Evolutionary conservation across 805 yeast genomes (phyloP).

Genomic region (Candida endomychidarum): DNA sequence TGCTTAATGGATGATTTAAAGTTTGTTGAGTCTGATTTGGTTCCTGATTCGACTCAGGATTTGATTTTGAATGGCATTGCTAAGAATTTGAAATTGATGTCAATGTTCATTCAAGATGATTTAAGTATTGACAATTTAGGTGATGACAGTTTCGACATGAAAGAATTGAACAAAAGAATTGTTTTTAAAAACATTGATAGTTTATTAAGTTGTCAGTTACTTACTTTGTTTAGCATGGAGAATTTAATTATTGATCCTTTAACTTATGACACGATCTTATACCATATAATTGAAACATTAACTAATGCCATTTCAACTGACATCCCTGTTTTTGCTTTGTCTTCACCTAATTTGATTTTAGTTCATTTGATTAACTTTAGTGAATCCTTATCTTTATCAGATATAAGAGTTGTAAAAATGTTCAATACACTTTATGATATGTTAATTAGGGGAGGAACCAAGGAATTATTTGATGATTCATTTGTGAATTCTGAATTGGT

Average conservation of each 20-base stretch:
- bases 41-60: background rate
- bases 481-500: slow-evolving; percentile 2
- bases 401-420: slow-evolving; percentile 1
- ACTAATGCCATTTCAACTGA: background rate
- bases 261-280: background rate
- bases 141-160: too few species aligned
- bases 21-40: slow-evolving; percentile 1
- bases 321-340: background rate
- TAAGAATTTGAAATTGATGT: slow-evolving; percentile 10
- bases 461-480: background rate
- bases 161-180: slow-evolving; percentile 4
- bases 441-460: background rate
- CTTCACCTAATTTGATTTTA: background rate
- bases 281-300: background rate
- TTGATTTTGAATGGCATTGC: slow-evolving; percentile 1
- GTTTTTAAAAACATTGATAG: slow-evolving; percentile 6
- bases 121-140: background rate
- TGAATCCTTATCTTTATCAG: background rate
- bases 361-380: background rate
- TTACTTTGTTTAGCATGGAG: background rate
- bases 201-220: slow-evolving; percentile 2
- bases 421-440: background rate
- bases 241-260: background rate
- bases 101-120: slow-evolving; percentile 13
- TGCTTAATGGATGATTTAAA: slow-evolving; percentile 7